A percentile compares a stretch with the other conserved stretches of the same genome.
Conservation (phyloP, 2,329 filamentous ascomycete genomes). For the Claviceps monticola region DNA sequence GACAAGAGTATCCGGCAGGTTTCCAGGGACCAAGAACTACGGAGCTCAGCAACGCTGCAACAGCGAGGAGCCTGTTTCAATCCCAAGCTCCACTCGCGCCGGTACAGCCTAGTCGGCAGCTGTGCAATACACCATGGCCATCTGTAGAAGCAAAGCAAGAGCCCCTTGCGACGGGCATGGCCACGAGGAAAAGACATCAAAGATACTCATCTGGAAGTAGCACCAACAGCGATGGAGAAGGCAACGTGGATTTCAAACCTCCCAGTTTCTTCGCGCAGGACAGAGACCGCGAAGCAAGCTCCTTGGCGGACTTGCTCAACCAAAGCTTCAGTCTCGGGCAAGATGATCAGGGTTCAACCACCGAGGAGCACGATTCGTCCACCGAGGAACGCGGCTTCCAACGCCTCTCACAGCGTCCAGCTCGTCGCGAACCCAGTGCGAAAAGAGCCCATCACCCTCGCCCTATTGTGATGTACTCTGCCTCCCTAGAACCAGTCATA, state of each 20-base stretch:
- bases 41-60: constrained; percentile 9
- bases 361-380: constrained; percentile 4
- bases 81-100: constrained; percentile 58
- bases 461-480: not conserved
- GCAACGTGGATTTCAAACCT: constrained; percentile 36
- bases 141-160: constrained; percentile 33
- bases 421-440: not conserved
- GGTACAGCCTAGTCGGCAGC: constrained; percentile 46
- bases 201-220: constrained; percentile 2
- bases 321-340: constrained; percentile 28
- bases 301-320: constrained; percentile 29
- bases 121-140: constrained; percentile 47
- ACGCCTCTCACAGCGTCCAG: not conserved
- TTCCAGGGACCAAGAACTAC: too few species aligned
- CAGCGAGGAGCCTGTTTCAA: constrained; percentile 44
- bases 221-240: constrained; percentile 5
- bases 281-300: constrained; percentile 22
- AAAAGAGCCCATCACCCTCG: not conserved
- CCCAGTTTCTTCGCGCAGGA: constrained; percentile 45
- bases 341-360: constrained; percentile 13
- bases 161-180: constrained; percentile 28
- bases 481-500: constrained; percentile 8
- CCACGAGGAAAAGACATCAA: constrained; percentile 16
- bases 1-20: too few species aligned
- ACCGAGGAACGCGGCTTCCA: not conserved